Conservation (phyloP, 139 green algal species). For the Micromonas commoda region DNA sequence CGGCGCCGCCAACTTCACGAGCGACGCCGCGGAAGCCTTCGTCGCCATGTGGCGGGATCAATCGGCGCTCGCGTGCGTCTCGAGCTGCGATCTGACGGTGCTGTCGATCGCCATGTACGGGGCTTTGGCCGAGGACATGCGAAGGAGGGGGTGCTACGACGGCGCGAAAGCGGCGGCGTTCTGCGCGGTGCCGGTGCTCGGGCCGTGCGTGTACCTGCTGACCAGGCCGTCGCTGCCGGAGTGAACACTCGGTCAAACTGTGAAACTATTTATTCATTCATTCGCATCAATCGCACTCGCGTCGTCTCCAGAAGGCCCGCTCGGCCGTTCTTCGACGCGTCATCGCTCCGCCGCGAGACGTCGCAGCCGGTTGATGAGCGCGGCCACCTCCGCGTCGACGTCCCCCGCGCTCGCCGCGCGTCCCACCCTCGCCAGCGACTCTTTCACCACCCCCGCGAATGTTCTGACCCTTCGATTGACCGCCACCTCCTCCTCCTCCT, state of each 20-base stretch:
- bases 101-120: constrained; percentile 2
- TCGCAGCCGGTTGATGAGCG: no score
- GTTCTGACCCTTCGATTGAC: no score
- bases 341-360: no score
- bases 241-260: not conserved
- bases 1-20: not conserved
- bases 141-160: not conserved
- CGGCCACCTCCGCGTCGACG: no score
- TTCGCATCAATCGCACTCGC: no score
- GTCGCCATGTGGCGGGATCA: constrained; percentile 4
- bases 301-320: no score
- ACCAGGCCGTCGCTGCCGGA: constrained; percentile 13
- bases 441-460: no score
- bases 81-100: constrained; percentile 16
- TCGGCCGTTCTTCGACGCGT: no score
- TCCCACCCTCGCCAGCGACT: no score
- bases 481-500: no score
- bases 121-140: constrained; percentile 19
- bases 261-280: no score
- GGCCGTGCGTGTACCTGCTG: constrained; percentile 17
- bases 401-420: no score
- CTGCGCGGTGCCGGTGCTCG: constrained; percentile 8
- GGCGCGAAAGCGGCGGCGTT: not conserved
- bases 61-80: constrained; percentile 10
- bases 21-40: not conserved